Evolutionary conservation across 805 yeast genomes (phyloP).

Genomic region (Lipomyces starkeyi): DNA sequence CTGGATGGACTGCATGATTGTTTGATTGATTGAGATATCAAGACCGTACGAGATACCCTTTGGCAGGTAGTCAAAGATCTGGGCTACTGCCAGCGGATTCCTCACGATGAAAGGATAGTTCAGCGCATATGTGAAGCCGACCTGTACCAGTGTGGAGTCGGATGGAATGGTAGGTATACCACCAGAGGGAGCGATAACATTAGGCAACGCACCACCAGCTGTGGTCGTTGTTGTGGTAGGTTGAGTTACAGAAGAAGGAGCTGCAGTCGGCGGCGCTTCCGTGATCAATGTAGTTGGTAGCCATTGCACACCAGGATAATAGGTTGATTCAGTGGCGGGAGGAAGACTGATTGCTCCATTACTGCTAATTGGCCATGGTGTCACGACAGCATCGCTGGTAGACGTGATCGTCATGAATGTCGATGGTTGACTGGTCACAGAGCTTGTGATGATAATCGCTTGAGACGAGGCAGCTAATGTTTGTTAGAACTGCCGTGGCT

Average conservation of each 20-base stretch:
- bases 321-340: not conserved
- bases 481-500: not conserved
- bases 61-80: slow-evolving; percentile 86
- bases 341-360: not conserved
- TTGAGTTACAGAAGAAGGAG: slow-evolving; percentile 42
- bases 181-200: slow-evolving; percentile 73
- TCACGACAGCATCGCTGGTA: slow-evolving; percentile 25
- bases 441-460: slow-evolving; percentile 13
- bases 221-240: slow-evolving; percentile 31
- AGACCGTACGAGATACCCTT: slow-evolving; percentile 69
- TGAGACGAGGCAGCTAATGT: slow-evolving; percentile 1
- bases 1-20: slow-evolving; percentile 69
- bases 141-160: slow-evolving; percentile 59
- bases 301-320: slow-evolving; percentile 47
- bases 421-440: slow-evolving; percentile 20
- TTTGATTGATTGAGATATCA: slow-evolving; percentile 49
- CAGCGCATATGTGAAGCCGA: slow-evolving; percentile 79
- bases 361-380: not conserved
- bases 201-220: slow-evolving; percentile 63
- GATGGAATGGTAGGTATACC: slow-evolving; percentile 53
- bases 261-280: slow-evolving; percentile 44
- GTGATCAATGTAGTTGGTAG: slow-evolving; percentile 54
- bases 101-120: slow-evolving; percentile 84
- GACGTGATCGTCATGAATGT: slow-evolving; percentile 36
- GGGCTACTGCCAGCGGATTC: slow-evolving; percentile 78